These are phyloP conservation scores for Pyricularia sp. DNA, from an alignment of 2,329 filamentous ascomycete species.

Conservation along the genomic window DNA sequence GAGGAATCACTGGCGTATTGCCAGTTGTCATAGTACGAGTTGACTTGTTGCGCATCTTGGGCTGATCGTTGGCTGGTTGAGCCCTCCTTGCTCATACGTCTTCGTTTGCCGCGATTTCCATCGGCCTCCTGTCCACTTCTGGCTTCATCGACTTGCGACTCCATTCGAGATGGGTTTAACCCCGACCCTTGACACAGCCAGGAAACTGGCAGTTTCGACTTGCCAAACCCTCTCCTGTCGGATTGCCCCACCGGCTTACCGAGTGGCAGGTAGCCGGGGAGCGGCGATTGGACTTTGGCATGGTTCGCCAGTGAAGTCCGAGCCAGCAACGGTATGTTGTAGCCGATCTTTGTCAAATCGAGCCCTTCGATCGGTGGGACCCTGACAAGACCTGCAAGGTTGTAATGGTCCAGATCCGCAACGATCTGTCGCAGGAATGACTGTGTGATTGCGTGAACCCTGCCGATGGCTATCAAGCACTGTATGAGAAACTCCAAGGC, in stretches of 20 bases:
- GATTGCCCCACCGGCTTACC: constrained; percentile 18
- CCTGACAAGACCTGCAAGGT: constrained; percentile 18
- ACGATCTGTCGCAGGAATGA: constrained; percentile 80
- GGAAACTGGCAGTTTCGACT: background rate
- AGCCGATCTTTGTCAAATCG: constrained; percentile 15
- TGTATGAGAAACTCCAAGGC: constrained; percentile 67
- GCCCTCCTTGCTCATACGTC: background rate
- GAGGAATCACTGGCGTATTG: background rate
- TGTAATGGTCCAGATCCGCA: constrained; percentile 61
- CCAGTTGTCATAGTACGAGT: background rate
- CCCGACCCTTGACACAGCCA: background rate
- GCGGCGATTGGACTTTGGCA: constrained; percentile 26
- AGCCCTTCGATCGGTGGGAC: constrained; percentile 18
- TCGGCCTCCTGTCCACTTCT: background rate
- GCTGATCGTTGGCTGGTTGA: background rate
- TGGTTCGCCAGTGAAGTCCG: constrained; percentile 33
- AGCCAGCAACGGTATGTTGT: constrained; percentile 38
- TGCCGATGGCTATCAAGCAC: constrained; percentile 69
- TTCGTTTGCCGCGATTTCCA: constrained; percentile 1
- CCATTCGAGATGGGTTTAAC: background rate
- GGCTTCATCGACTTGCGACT: background rate
- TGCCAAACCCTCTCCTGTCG: background rate
- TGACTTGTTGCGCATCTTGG: background rate
- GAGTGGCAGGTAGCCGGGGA: constrained; percentile 35
- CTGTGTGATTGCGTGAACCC: constrained; percentile 65